A percentile compares a stretch with the other conserved stretches of the same genome.
These are phyloP conservation scores for Haplographium delicatum DNA, from an alignment of 495 filamentous ascomycete species.

Conservation along the genomic window DNA sequence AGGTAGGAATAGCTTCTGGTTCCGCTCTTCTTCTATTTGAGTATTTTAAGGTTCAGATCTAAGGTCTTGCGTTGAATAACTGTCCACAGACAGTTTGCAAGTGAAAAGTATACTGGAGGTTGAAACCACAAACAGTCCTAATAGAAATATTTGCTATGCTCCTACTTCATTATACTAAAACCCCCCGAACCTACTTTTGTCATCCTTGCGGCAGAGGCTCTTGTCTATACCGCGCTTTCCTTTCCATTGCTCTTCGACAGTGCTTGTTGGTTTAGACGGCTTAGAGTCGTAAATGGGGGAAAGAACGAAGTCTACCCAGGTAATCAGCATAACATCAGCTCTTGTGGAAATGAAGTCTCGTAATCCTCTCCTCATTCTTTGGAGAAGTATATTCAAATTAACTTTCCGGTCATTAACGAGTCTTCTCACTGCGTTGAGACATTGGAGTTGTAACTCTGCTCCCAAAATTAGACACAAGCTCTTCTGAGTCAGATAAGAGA, in stretches of 20 bases:
- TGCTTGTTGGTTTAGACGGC: no score
- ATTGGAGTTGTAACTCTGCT: no score
- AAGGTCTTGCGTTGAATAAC: neutral
- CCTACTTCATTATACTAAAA: neutral
- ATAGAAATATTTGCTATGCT: neutral
- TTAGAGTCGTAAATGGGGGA: no score
- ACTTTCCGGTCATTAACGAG: no score
- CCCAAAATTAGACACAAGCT: neutral
- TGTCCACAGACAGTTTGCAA: neutral
- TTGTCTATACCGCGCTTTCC: neutral
- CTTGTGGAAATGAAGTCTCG: no score
- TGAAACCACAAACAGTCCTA: neutral
- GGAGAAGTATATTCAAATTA: no score
- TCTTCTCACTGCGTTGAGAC: no score
- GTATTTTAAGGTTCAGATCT: neutral
- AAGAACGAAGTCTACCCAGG: no score
- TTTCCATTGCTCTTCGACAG: neutral
- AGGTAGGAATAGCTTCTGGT: neutral
- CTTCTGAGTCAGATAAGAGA: neutral
- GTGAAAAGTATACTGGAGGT: neutral
- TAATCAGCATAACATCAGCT: no score
- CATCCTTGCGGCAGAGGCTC: neutral
- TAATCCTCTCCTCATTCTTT: no score
- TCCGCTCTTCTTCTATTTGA: neutral
- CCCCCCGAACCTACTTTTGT: neutral